Evolutionary conservation across 2,329 filamentous ascomycete genomes (phyloP).

Genomic region (Cladobotryum protrusum): DNA sequence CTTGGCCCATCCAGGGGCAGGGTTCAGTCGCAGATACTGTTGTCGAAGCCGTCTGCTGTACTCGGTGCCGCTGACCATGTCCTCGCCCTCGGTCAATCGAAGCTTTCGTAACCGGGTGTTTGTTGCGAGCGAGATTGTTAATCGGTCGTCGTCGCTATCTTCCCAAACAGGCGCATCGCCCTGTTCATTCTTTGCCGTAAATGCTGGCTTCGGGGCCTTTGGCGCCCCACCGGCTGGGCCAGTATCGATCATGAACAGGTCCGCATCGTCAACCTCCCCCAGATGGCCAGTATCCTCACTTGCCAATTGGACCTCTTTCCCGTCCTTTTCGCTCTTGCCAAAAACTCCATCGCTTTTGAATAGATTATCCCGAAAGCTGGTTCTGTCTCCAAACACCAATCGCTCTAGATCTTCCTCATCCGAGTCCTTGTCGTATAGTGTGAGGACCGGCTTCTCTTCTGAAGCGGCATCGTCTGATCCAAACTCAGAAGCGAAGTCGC

Average conservation of each 20-base stretch:
- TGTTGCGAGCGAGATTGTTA: constrained; percentile 74
- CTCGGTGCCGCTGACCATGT: constrained; percentile 78
- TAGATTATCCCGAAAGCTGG: constrained; percentile 72
- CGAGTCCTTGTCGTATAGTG: constrained; percentile 61
- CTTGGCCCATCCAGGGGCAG: constrained; percentile 54
- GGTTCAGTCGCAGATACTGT: constrained; percentile 61
- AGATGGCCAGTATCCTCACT: constrained; percentile 47
- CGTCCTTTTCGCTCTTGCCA: constrained; percentile 28
- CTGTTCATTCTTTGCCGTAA: constrained; percentile 17
- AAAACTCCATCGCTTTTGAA: constrained; percentile 46
- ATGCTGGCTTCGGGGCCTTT: constrained; percentile 21
- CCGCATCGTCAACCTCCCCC: constrained; percentile 64
- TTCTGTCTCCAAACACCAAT: constrained; percentile 79
- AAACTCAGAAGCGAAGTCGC: constrained; percentile 21
- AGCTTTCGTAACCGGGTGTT: constrained; percentile 76
- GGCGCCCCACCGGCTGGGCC: constrained; percentile 41
- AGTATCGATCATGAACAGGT: constrained; percentile 80
- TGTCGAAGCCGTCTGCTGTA: constrained; percentile 74
- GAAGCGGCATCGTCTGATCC: constrained; percentile 22
- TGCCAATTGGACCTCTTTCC: constrained; percentile 26
- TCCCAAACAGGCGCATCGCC: constrained; percentile 66
- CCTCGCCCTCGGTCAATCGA: constrained; percentile 72
- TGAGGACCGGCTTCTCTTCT: constrained; percentile 12
- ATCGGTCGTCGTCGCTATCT: constrained; percentile 89
- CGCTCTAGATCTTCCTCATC: constrained; percentile 82